Evolutionary conservation across 768 basidiomycete species (phyloP).

Genomic region (Leccinum aurantiacum): DNA sequence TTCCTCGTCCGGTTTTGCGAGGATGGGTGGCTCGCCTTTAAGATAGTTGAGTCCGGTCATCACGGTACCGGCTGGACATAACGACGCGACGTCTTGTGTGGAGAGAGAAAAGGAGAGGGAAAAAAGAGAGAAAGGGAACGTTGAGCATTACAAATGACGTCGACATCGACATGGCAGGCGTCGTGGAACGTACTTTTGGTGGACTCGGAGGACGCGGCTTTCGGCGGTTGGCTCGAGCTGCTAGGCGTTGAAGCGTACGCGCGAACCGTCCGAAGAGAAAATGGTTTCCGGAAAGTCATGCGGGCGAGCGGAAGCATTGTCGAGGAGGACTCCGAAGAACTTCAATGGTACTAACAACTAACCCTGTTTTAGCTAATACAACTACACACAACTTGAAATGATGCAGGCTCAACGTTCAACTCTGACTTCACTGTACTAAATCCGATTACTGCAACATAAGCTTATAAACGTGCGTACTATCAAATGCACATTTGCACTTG

Average conservation of each 20-base stretch:
- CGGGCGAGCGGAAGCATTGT: slow-evolving; percentile 12
- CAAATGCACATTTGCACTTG: too few species aligned
- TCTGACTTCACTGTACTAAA: too few species aligned
- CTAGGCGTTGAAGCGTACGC: slow-evolving; percentile 14
- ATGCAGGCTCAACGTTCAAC: too few species aligned
- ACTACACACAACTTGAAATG: too few species aligned
- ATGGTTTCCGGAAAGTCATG: slow-evolving; percentile 12
- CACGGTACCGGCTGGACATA: slow-evolving; percentile 70
- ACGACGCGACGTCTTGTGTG: slow-evolving; percentile 41
- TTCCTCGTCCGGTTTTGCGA: slow-evolving; percentile 76
- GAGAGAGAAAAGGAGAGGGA: neutral
- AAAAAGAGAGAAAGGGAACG: neutral
- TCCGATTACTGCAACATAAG: too few species aligned
- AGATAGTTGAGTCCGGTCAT: slow-evolving; percentile 81
- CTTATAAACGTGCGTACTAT: too few species aligned
- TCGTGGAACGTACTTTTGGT: slow-evolving; percentile 20
- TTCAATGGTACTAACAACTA: too few species aligned
- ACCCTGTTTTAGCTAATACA: too few species aligned
- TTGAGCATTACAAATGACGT: neutral
- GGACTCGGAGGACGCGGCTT: slow-evolving; percentile 10
- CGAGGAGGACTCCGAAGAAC: neutral
- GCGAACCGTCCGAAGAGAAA: slow-evolving; percentile 13
- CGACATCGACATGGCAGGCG: too few species aligned
- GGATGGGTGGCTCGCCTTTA: slow-evolving; percentile 75
- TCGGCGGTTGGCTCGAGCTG: neutral